Conservation (phyloP, 2,329 filamentous ascomycete genomes). For the Didymella pinodella region DNA sequence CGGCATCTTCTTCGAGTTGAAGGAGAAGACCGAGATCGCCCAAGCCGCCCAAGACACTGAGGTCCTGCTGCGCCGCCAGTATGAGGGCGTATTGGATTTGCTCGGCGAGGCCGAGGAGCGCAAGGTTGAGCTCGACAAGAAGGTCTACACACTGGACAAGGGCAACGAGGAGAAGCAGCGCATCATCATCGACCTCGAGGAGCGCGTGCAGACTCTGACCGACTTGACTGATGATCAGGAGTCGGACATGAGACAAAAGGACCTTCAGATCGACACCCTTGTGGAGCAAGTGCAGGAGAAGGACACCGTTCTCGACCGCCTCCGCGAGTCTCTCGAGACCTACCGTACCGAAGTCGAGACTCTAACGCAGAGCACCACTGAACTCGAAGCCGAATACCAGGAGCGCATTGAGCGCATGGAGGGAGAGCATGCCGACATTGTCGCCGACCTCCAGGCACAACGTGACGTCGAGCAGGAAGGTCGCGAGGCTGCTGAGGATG, state of each 20-base stretch:
- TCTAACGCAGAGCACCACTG: constrained; percentile 49
- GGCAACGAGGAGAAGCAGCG: constrained; percentile 50
- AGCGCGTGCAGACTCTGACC: constrained; percentile 36
- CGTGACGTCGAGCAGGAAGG: constrained; percentile 49
- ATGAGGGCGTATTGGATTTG: constrained; percentile 39
- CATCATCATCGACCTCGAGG: constrained; percentile 50
- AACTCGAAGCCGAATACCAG: constrained; percentile 52
- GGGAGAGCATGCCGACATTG: constrained; percentile 47
- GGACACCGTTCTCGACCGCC: constrained; percentile 46
- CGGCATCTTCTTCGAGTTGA: constrained; percentile 47
- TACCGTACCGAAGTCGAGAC: constrained; percentile 52
- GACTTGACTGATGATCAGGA: constrained; percentile 47
- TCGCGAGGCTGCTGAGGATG: constrained; percentile 50
- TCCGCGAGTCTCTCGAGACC: constrained; percentile 50
- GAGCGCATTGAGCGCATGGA: constrained; percentile 51
- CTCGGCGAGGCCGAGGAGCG: constrained; percentile 46
- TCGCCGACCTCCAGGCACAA: constrained; percentile 49
- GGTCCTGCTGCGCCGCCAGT: constrained; percentile 49
- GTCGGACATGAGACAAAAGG: constrained; percentile 42
- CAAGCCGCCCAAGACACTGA: constrained; percentile 48
- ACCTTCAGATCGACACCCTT: constrained; percentile 40
- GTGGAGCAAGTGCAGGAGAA: constrained; percentile 44
- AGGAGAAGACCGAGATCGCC: constrained; percentile 39
- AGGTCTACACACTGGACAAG: constrained; percentile 49
- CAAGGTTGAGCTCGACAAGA: constrained; percentile 47